Conservation (phyloP, 1,139 yeast species). For the Lizanozyma gosingica region DNA sequence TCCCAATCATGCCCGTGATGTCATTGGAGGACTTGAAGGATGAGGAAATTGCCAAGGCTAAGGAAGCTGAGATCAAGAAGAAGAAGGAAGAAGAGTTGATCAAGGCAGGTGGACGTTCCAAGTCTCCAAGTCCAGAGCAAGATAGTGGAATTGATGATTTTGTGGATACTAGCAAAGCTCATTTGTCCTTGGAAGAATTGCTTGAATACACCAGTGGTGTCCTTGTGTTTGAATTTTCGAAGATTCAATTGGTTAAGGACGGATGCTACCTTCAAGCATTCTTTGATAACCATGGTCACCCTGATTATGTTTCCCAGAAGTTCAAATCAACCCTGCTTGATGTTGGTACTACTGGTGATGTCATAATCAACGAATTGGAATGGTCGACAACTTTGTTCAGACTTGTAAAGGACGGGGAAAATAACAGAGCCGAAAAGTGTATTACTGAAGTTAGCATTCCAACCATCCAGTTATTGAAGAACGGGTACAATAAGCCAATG, state of each 20-base stretch:
- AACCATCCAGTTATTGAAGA: slow-evolving; percentile 56
- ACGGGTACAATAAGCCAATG: slow-evolving; percentile 54
- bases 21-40: slow-evolving; percentile 65
- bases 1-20: slow-evolving; percentile 71
- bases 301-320: slow-evolving; percentile 48
- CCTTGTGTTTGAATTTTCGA: slow-evolving; percentile 55
- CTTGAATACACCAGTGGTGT: slow-evolving; percentile 65
- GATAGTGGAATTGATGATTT: slow-evolving; percentile 29
- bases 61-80: slow-evolving; percentile 23
- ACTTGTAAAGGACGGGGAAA: slow-evolving; percentile 44
- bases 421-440: slow-evolving; percentile 47
- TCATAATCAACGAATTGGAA: slow-evolving; percentile 63
- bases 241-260: slow-evolving; percentile 44
- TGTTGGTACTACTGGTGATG: slow-evolving; percentile 62
- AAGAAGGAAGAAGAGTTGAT: slow-evolving; percentile 18
- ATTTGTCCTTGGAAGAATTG: slow-evolving; percentile 56
- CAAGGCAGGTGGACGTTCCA: slow-evolving; percentile 16
- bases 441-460: slow-evolving; percentile 60
- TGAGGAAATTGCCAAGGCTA: slow-evolving; percentile 31
- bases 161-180: slow-evolving; percentile 40
- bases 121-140: slow-evolving; percentile 21
- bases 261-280: slow-evolving; percentile 61
- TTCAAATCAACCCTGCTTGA: slow-evolving; percentile 17
- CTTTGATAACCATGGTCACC: slow-evolving; percentile 65
- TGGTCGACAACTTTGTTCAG: slow-evolving; percentile 62